phyloP scores from a whole-genome alignment of 2,329 filamentous ascomycete species.

The Cladophialophora exuberans region DNA sequence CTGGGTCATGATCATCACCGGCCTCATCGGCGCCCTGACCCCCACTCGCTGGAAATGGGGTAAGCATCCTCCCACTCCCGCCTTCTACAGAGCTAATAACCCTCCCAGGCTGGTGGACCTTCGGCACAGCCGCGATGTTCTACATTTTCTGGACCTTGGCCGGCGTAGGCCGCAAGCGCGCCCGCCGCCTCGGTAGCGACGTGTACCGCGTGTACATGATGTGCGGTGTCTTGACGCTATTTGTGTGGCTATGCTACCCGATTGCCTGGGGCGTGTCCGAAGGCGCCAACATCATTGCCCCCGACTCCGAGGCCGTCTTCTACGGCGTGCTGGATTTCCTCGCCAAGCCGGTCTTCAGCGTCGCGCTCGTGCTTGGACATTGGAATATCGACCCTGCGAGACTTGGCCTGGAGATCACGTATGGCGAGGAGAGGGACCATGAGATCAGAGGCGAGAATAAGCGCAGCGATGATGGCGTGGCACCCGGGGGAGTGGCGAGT shows the following conservation, averaged over 20 bases:
- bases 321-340: slow-evolving; percentile 28
- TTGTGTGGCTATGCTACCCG: slow-evolving; percentile 63
- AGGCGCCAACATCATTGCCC: slow-evolving; percentile 67
- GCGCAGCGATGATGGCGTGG: not conserved
- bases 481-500: not conserved
- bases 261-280: slow-evolving; percentile 66
- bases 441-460: not conserved
- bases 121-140: slow-evolving; percentile 50
- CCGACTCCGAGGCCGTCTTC: slow-evolving; percentile 47
- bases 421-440: not conserved
- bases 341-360: slow-evolving; percentile 11
- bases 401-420: slow-evolving; percentile 15
- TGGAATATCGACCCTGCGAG: slow-evolving; percentile 25
- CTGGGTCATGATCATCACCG: slow-evolving; percentile 67
- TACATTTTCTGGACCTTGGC: slow-evolving; percentile 10
- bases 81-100: slow-evolving; percentile 34
- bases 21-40: slow-evolving; percentile 67
- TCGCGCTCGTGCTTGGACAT: slow-evolving; percentile 13
- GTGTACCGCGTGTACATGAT: slow-evolving; percentile 57
- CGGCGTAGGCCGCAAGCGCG: slow-evolving; percentile 45
- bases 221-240: slow-evolving; percentile 62
- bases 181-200: slow-evolving; percentile 53
- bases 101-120: slow-evolving; percentile 68
- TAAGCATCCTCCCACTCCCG: not conserved
- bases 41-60: slow-evolving; percentile 61